phyloP scores from a whole-genome alignment of 148 eudicot species.

The Dysphania ambrosioides region DNA sequence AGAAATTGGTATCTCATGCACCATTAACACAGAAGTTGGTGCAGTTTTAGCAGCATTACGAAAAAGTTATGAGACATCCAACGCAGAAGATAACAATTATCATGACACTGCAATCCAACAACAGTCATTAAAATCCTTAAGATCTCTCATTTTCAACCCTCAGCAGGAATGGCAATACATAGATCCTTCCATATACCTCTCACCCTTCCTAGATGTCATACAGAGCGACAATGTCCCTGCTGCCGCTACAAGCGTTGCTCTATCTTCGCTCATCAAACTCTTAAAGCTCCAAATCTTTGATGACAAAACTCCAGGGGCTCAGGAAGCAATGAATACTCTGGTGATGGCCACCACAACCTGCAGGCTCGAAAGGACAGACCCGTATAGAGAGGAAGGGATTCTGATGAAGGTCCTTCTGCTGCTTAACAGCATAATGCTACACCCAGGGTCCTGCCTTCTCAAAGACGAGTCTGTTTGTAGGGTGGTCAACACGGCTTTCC shows the following conservation, averaged over 20 bases:
- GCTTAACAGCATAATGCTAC: conserved; percentile 48
- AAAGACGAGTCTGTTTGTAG: conserved; percentile 69
- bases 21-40: conserved; percentile 83
- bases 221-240: conserved; percentile 83
- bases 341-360: conserved; percentile 66
- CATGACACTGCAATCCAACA: conserved; percentile 43
- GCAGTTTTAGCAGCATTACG: conserved; percentile 77
- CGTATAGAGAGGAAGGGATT: conserved; percentile 54
- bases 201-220: conserved; percentile 78
- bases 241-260: conserved; percentile 66
- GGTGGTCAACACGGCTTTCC: conserved; percentile 71
- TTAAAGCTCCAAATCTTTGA: conserved; percentile 56
- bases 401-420: conserved; percentile 64
- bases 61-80: conserved; percentile 35
- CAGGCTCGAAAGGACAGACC: conserved; percentile 60
- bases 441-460: conserved; percentile 54
- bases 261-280: conserved; percentile 62
- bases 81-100: conserved; percentile 36
- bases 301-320: conserved; percentile 68
- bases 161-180: conserved; percentile 72
- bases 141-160: conserved; percentile 71
- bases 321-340: conserved; percentile 47
- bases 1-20: conserved; percentile 76
- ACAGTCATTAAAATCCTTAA: conserved; percentile 65
- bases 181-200: conserved; percentile 67